Base-by-base conservation (phyloP, 108 stramenopile genomes). In the Nitzschia sp. region DNA sequence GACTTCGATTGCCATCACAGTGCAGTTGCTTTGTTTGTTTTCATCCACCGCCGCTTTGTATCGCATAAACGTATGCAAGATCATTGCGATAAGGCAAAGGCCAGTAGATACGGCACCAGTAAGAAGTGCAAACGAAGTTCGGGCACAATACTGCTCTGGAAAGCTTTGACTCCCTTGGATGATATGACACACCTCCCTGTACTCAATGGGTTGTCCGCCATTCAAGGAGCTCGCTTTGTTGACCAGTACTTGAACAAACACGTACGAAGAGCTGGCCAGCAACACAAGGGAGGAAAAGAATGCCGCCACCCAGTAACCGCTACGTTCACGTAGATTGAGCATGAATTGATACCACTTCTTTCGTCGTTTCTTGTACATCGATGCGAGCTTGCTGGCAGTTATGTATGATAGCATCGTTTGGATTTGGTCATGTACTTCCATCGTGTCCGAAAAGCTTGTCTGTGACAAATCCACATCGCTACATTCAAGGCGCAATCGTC, bases 241-340 rank as follows among this genome's bases (percentile, higher is more conserved):
- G 34, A 61, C 55, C 51, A 83, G 39, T 6, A 77, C 70, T 55
- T 79, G 53, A 6, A 55, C 55, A 69, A 75, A 80, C 10, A 80
- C 51, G 50, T 64, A 67, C 24, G 48, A 57, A 15, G 75, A 67
- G 26, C 62, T 62, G 2, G 77, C 76, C 6, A 67, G 34, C 11
- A 80, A 26, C 2, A 83, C 56, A 0, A 80, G 25, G 7, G 58
- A 63, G 5, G 79, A 48, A 29, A 83, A 43, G 10, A 77, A 72
- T 7, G 73, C 69, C 11, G 76, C 65, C 7, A 75, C 41, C 83
- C 83, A 83, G 21, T 67, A 60, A 11, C 83, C 83, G 10, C 76
- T 75, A 51, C 83, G 53, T 22, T 48, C 19, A 19, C 82, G 63
- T 29, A 83, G 26, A 7, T 57, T 44, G 20, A 68, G 53, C 37